Evolutionary conservation across 1,284 basidiomycete genomes (phyloP).

Genomic region (Cerrena zonata): DNA sequence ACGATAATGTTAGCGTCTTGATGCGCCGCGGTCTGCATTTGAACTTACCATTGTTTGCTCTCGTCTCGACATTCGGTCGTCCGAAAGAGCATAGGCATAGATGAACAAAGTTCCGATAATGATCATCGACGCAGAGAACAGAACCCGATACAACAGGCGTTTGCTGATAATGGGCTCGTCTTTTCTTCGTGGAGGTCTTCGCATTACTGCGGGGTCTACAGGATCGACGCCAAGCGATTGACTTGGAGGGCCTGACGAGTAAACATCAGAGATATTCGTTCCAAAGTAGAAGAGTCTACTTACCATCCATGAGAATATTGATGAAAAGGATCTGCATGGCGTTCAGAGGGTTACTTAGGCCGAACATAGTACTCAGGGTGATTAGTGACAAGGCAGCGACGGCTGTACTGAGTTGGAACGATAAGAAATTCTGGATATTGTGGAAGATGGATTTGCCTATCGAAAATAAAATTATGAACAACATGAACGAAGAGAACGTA

Average conservation of each 20-base stretch:
- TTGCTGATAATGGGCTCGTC: slow-evolving; percentile 81
- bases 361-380: slow-evolving; percentile 85
- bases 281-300: slow-evolving; percentile 19
- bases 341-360: slow-evolving; percentile 88
- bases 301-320: slow-evolving; percentile 97
- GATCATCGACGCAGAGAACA: slow-evolving; percentile 88
- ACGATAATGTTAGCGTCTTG: neutral
- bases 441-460: slow-evolving; percentile 93
- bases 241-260: slow-evolving; percentile 74
- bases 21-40: neutral
- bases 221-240: slow-evolving; percentile 96
- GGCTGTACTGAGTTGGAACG: slow-evolving; percentile 95
- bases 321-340: slow-evolving; percentile 99
- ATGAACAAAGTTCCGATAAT: slow-evolving; percentile 85
- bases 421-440: slow-evolving; percentile 96
- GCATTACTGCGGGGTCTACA: slow-evolving; percentile 86
- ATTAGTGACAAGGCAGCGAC: slow-evolving; percentile 93
- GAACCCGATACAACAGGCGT: slow-evolving; percentile 71
- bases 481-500: neutral
- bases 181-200: slow-evolving; percentile 81
- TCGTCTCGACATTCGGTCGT: slow-evolving; percentile 74
- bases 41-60: slow-evolving; percentile 88
- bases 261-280: slow-evolving; percentile 2
- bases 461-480: neutral
- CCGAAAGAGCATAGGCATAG: slow-evolving; percentile 77